phyloP scores from a whole-genome alignment of 2,329 filamentous ascomycete species.

The Talaromyces sp. region DNA sequence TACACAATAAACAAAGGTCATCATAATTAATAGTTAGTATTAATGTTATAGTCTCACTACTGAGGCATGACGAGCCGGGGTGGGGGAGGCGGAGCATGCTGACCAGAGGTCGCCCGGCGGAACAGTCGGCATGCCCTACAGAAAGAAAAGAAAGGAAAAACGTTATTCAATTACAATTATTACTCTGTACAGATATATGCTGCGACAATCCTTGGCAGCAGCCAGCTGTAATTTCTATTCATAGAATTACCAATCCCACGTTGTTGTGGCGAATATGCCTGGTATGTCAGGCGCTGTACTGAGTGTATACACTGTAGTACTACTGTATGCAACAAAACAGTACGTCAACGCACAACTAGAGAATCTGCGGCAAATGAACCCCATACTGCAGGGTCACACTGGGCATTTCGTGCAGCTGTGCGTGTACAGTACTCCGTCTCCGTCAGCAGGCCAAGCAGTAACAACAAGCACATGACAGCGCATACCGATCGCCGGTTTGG shows the following conservation, averaged over 20 bases:
- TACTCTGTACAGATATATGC: background rate
- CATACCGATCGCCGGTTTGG: background rate
- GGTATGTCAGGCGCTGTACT: background rate
- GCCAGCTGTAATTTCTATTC: background rate
- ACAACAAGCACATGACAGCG: background rate
- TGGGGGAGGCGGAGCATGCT: background rate
- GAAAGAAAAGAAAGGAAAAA: no score
- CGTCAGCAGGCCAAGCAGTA: background rate
- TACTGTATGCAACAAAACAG: background rate
- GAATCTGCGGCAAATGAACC: background rate
- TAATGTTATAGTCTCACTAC: background rate
- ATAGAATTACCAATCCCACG: background rate
- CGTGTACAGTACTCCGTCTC: no score
- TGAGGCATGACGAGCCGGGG: background rate
- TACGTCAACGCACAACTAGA: background rate
- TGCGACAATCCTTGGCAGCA: background rate
- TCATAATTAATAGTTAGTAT: background rate
- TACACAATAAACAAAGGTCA: background rate
- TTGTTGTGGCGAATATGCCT: background rate
- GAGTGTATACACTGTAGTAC: background rate
- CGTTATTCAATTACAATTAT: background rate
- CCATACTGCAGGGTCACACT: background rate
- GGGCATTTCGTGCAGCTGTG: no score
- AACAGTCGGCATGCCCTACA: background rate
- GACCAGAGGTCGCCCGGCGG: background rate